Evolutionary conservation across 2,329 filamentous ascomycete species (phyloP), one percentile per base, ranked within the genome.

Genomic region (Fusarium pseudocircinatum): DNA sequence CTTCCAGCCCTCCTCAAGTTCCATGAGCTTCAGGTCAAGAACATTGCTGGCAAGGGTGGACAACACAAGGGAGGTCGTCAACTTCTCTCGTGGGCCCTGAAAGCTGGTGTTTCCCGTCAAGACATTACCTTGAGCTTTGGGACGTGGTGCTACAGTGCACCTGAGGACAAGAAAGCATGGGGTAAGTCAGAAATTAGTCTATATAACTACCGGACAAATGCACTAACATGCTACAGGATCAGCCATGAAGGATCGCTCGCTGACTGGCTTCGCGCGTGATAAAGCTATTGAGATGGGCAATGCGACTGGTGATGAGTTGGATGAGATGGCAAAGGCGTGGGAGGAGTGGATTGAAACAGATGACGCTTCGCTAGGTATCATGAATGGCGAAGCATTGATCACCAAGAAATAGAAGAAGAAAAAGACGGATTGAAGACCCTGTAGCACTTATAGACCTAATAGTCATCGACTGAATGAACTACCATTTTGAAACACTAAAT

Each of bases 121-220:
- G 62, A 79, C 11, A 72, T 80, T 12, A 57, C 63, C 16, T 56
- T 75, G 14, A 78, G 73, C 42, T 80, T 78, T 24, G 77, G 79
- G 1, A 80, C 79, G 2, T 81, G 79, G 79, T 79, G 76, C 39
- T 80, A 78, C 34, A 78, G 79, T 53, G 46, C 67, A 12, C 67
- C 64, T 3, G 70, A 72, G 1, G 79, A 80, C 44, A 75, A 72
- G 40, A 56, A 59, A 22, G 64, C 72, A 5, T 80, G 79, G 79
- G 74, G 79, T 78, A 44, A 75, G 78, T 71, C 11, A 7, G 10
- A 6, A 2, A 9, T 7, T 24, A 6, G 12, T 24, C 14, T 4
- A 36, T 10, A 2, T 15, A 16, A n/a, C n/a, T n/a, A n/a, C n/a
- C n/a, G n/a, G n/a, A 20, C 34, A 18, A 40, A 26, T 22, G 6